phyloP scores from a whole-genome alignment of 2,329 filamentous ascomycete species.

The Curvularia verruculosa region DNA sequence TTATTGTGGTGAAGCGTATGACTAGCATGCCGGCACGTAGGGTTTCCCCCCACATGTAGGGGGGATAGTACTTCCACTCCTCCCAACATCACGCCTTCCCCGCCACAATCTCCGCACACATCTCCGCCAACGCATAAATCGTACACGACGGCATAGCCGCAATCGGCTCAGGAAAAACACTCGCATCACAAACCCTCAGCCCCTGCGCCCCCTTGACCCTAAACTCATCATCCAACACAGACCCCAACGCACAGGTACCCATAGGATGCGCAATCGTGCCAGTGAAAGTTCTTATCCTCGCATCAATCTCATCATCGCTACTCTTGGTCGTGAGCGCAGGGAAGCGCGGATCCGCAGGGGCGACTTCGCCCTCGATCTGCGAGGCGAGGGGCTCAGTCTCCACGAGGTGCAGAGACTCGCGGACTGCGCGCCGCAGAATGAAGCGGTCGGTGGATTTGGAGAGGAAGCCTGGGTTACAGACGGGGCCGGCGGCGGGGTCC shows the following conservation, averaged over 20 bases:
- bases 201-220: slow-evolving; percentile 17
- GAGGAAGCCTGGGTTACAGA: slow-evolving; percentile 30
- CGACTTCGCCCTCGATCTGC: slow-evolving; percentile 21
- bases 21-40: too few relatives aligned
- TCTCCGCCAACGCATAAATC: slow-evolving; percentile 30
- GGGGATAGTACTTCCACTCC: too few relatives aligned
- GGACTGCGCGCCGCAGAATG: slow-evolving; percentile 25
- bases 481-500: slow-evolving; percentile 21
- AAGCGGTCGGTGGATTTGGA: slow-evolving; percentile 32
- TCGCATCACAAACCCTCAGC: slow-evolving; percentile 26
- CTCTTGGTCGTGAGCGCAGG: slow-evolving; percentile 17
- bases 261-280: slow-evolving; percentile 20
- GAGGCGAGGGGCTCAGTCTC: slow-evolving; percentile 19
- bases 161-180: slow-evolving; percentile 27
- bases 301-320: slow-evolving; percentile 36
- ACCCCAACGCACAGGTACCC: slow-evolving; percentile 29
- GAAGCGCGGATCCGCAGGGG: slow-evolving; percentile 16
- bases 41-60: too few relatives aligned
- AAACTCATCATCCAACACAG: slow-evolving; percentile 25
- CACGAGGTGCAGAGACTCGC: slow-evolving; percentile 12
- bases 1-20: too few relatives aligned
- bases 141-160: slow-evolving; percentile 29
- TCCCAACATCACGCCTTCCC: not conserved
- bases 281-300: slow-evolving; percentile 15
- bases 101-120: slow-evolving; percentile 30